Percentiles rank a stretch among this genome's conserved stretches.
Conservation (phyloP, 805 yeast genomes). For the Hanseniaspora nectarophila region DNA sequence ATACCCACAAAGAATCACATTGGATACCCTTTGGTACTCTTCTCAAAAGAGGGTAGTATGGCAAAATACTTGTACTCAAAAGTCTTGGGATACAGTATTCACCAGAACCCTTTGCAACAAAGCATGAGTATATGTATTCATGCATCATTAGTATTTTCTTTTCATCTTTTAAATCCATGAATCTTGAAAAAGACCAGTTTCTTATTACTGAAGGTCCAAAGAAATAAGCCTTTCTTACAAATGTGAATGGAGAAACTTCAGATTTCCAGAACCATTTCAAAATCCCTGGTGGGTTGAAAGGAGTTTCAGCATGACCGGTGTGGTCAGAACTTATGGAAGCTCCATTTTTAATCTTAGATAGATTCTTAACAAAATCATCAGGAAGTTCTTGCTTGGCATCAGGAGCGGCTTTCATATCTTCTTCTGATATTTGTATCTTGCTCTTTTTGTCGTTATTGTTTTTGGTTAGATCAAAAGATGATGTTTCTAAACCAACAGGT, state of each 20-base stretch:
- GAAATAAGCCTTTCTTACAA: conserved; percentile 43
- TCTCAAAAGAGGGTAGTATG: conserved; percentile 46
- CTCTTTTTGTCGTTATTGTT: neutral
- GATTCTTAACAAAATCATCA: neutral
- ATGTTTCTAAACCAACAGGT: conserved; percentile 65
- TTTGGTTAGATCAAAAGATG: conserved; percentile 27
- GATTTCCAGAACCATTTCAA: conserved; percentile 40
- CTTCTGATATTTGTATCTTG: neutral
- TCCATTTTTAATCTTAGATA: conserved; percentile 11
- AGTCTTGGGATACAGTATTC: conserved; percentile 52
- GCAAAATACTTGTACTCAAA: conserved; percentile 46
- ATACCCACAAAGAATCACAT: conserved; percentile 37
- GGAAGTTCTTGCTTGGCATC: conserved; percentile 26
- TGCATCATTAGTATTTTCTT: conserved; percentile 35
- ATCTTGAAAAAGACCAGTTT: conserved; percentile 44
- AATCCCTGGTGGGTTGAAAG: conserved; percentile 29
- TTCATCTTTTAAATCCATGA: conserved; percentile 24
- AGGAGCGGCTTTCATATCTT: conserved; percentile 18
- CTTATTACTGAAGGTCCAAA: conserved; percentile 40
- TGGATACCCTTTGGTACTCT: conserved; percentile 34
- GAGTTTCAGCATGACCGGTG: conserved; percentile 28
- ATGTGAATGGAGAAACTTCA: conserved; percentile 45
- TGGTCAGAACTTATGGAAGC: conserved; percentile 24
- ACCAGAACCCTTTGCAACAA: conserved; percentile 49
- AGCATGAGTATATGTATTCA: conserved; percentile 40